Base-by-base conservation (phyloP, 768 basidiomycete genomes). In the Terana coerulea region DNA sequence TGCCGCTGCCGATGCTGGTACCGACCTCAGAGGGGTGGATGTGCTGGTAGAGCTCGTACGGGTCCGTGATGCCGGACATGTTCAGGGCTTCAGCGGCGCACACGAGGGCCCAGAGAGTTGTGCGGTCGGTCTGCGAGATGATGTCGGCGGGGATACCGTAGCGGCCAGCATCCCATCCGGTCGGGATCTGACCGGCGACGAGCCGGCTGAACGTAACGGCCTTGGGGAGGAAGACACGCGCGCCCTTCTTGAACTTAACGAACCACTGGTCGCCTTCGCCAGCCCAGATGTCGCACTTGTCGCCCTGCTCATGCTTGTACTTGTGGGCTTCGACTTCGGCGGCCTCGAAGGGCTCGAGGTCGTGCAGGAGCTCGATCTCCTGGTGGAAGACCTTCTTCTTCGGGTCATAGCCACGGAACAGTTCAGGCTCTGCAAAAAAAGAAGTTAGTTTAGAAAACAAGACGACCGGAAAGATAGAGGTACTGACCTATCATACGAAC, bases 141-240 rank as follows among this genome's bases (percentile, higher is more conserved):
- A 98, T 98, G 62, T 99, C 97, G 31, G 90, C 84, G 9, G 97
- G 97, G 58, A 99, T 95, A 54, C 97, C 97, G 61, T 95, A 99
- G 49, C 94, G 88, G 29, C 89, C 88, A 52, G 95, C 95, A 59
- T 93, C 76, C 95, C 97, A 99, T 14, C 97, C 97, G 21, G 95
- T 97, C 3, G 97, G 97, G 49, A 99, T 78, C 68, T 98, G 97
- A 40, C 94, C 95, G 41, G 91, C 95, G 42, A 98, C 97, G 36
- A 89, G 81, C 43, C 95, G 90, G 64, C 84, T 91, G 79, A 98
- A 98, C 59, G 79, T 81, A 80, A 98, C 86, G 2, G 95, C 89
- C 73, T 99, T 99, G 44, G 97, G 95, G 36, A 98, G 84, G 57
- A 86, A 78, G 55, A 99, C 76, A 39, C 91, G 85, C 10, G 97